Evolutionary conservation across 495 filamentous ascomycete genomes (phyloP).

Genomic region (Tuber magnatum): DNA sequence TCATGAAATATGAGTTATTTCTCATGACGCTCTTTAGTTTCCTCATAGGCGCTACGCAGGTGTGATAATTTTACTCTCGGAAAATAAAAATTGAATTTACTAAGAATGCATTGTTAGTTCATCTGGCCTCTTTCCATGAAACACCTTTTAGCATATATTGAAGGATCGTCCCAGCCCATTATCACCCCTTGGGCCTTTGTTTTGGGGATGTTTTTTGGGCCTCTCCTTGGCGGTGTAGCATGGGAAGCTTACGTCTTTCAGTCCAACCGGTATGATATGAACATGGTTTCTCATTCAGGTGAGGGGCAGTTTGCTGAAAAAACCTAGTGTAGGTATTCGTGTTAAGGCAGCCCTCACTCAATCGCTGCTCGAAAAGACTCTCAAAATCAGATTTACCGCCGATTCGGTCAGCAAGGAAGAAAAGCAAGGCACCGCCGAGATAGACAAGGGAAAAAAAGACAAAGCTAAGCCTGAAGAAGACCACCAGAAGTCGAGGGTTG

Average conservation of each 20-base stretch:
- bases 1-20: conserved; percentile 34
- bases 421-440: neutral
- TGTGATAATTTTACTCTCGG: neutral
- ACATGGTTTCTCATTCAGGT: neutral
- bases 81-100: neutral
- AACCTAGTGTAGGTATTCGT: conserved; percentile 29
- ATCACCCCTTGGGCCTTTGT: conserved; percentile 38
- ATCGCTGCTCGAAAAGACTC: conserved; percentile 33
- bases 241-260: conserved; percentile 37
- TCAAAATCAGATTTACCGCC: conserved; percentile 35
- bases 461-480: conserved; percentile 6
- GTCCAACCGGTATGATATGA: conserved; percentile 26
- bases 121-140: conserved; percentile 38
- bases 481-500: conserved; percentile 14
- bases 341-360: conserved; percentile 39
- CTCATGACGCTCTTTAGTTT: conserved; percentile 38
- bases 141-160: conserved; percentile 36
- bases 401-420: conserved; percentile 26
- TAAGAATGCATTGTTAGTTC: conserved; percentile 18
- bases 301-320: conserved; percentile 4
- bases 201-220: conserved; percentile 34
- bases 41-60: conserved; percentile 26
- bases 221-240: conserved; percentile 20
- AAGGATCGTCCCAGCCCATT: conserved; percentile 30
- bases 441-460: neutral